Conservation (phyloP, 108 stramenopile genomes). For the Discostella pseudostelligera region DNA sequence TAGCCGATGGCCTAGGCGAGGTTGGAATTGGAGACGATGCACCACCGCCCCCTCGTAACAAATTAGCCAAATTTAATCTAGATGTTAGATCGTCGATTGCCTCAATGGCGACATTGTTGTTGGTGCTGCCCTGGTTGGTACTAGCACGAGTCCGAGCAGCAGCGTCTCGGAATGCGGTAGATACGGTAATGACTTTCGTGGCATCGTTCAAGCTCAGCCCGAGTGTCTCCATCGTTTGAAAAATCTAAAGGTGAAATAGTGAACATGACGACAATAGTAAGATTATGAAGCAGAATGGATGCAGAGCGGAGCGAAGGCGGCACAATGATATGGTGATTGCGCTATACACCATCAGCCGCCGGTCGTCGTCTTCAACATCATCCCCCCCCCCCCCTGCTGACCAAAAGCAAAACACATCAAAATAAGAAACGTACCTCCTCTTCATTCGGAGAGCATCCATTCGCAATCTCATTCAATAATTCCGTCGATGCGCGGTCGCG, state of each 20-base stretch:
- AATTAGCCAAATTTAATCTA: conserved; percentile 22
- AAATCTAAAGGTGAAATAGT: conserved; percentile 45
- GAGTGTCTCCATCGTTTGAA: conserved; percentile 53
- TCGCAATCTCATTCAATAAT: conserved; percentile 49
- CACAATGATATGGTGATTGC: no score
- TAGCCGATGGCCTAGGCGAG: conserved; percentile 9
- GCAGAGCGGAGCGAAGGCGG: neutral
- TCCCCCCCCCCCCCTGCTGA: neutral
- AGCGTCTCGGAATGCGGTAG: conserved; percentile 48
- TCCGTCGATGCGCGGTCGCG: conserved; percentile 53
- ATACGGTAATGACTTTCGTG: conserved; percentile 56
- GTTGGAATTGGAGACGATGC: conserved; percentile 20
- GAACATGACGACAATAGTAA: neutral
- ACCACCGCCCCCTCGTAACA: conserved; percentile 9
- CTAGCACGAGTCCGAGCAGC: no score
- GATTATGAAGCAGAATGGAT: neutral
- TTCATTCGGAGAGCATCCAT: conserved; percentile 53
- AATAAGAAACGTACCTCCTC: conserved; percentile 54
- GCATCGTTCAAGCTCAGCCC: conserved; percentile 63
- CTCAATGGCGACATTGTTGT: conserved; percentile 20
- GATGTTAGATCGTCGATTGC: conserved; percentile 61
- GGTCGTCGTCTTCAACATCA: neutral
- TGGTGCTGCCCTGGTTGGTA: neutral
- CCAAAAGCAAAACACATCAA: neutral
- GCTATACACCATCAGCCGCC: no score